Percentiles rank a stretch among this genome's conserved stretches.
These are phyloP conservation scores for Tetracladium maxilliforme DNA, from an alignment of 2,329 filamentous ascomycete species.

Conservation along the genomic window DNA sequence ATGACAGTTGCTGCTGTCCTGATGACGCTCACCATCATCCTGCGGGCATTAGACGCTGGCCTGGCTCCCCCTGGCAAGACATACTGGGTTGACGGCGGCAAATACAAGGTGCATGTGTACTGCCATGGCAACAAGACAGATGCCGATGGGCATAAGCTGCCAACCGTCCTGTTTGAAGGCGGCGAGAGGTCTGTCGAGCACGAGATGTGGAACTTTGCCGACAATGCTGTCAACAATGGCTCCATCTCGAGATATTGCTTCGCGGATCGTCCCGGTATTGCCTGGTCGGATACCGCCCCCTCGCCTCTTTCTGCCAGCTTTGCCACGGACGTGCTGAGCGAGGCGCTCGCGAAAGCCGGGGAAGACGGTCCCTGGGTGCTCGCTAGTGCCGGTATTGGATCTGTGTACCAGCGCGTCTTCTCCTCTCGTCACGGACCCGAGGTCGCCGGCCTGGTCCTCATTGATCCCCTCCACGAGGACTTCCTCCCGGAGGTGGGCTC, in stretches of 20 bases:
- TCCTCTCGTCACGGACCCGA: constrained; percentile 65
- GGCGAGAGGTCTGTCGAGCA: constrained; percentile 69
- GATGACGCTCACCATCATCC: constrained; percentile 63
- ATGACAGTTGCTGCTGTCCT: constrained; percentile 57
- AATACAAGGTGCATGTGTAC: constrained; percentile 76
- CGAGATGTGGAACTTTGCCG: constrained; percentile 66
- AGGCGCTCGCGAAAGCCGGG: constrained; percentile 65
- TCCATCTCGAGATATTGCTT: constrained; percentile 87
- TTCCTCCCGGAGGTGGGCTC: constrained; percentile 54
- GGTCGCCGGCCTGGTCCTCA: constrained; percentile 65
- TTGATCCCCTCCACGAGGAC: constrained; percentile 85
- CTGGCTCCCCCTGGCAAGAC: constrained; percentile 59
- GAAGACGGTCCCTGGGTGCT: constrained; percentile 85
- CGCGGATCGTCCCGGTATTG: constrained; percentile 82
- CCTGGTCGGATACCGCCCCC: constrained; percentile 81
- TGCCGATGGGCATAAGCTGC: constrained; percentile 36
- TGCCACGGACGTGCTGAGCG: constrained; percentile 76
- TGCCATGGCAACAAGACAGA: constrained; percentile 63
- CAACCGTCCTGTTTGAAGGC: constrained; percentile 76
- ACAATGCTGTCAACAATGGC: constrained; percentile 61
- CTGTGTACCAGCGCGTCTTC: constrained; percentile 83
- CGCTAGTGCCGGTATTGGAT: constrained; percentile 73
- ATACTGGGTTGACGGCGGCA: constrained; percentile 68
- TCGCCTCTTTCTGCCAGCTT: constrained; percentile 89
- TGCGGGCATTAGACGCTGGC: constrained; percentile 67